phyloP scores from a whole-genome alignment of 768 basidiomycete genomes.

The Leccinum uliginosum region DNA sequence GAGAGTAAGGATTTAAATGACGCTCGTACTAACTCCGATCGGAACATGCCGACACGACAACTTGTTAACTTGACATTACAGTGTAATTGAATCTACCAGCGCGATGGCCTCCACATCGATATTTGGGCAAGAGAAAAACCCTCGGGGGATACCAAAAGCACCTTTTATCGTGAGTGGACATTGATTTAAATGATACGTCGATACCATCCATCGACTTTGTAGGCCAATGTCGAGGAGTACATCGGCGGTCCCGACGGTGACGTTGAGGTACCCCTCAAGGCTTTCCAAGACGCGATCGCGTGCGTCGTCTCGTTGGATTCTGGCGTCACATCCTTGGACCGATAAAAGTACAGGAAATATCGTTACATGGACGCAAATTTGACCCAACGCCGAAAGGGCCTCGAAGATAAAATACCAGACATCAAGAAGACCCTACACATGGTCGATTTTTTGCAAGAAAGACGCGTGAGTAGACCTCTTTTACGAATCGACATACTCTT shows the following conservation, averaged over 20 bases:
- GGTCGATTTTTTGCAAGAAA: conserved; percentile 75
- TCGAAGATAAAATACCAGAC: conserved; percentile 96
- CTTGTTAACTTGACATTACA: background rate
- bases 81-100: background rate
- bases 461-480: conserved; percentile 47
- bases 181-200: background rate
- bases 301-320: conserved; percentile 38
- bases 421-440: conserved; percentile 89
- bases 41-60: conserved; percentile 16
- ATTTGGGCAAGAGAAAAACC: conserved; percentile 58
- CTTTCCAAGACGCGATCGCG: conserved; percentile 92
- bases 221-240: conserved; percentile 88
- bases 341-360: conserved; percentile 75
- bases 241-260: conserved; percentile 75
- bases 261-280: conserved; percentile 71
- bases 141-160: conserved; percentile 91
- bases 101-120: conserved; percentile 25
- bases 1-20: background rate
- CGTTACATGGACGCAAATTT: conserved; percentile 94
- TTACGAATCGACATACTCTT: background rate
- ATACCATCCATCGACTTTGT: background rate
- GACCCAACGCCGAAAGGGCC: conserved; percentile 66
- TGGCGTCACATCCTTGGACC: conserved; percentile 13
- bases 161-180: conserved; percentile 79
- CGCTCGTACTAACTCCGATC: conserved; percentile 18